A percentile compares a stretch with the other conserved stretches of the same genome.
These are phyloP conservation scores for Colletotrichum simmondsii DNA, from an alignment of 2,329 filamentous ascomycete species.

Conservation along the genomic window DNA sequence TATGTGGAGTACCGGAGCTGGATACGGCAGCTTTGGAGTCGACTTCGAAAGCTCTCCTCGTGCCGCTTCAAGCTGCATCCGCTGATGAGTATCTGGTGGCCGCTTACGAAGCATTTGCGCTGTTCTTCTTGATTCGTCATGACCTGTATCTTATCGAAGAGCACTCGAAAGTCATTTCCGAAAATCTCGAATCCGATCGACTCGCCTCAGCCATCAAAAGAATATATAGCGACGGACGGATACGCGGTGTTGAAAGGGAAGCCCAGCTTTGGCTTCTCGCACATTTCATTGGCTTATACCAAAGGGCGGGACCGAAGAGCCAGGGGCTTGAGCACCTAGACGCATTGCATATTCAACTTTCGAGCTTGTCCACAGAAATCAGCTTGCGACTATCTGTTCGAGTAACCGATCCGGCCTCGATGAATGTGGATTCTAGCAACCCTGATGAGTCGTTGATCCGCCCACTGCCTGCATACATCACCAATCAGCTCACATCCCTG, in stretches of 20 bases:
- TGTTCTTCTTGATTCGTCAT: conserved; percentile 49
- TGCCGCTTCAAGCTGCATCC: conserved; percentile 33
- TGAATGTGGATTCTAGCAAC: conserved; percentile 23
- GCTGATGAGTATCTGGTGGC: conserved; percentile 16
- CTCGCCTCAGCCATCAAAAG: conserved; percentile 56
- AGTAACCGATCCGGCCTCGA: conserved; percentile 9
- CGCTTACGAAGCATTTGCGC: conserved; percentile 50
- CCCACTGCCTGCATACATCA: conserved; percentile 66
- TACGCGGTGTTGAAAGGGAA: conserved; percentile 45
- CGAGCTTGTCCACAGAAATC: conserved; percentile 62
- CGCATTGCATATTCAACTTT: conserved; percentile 65
- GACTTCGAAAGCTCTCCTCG: conserved; percentile 36
- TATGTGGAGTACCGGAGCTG: conserved; percentile 39
- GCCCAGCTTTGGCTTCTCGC: conserved; percentile 73
- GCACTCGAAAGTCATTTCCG: conserved; percentile 49
- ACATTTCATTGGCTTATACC: conserved; percentile 71
- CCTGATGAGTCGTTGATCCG: conserved; percentile 43
- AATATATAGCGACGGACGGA: conserved; percentile 43
- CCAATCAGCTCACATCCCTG: conserved; percentile 74
- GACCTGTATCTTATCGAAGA: conserved; percentile 54
- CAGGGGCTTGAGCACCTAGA: conserved; percentile 57
- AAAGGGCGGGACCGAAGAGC: conserved; percentile 45
- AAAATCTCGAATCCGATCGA: conserved; percentile 48
- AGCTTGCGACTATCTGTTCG: conserved; percentile 52
- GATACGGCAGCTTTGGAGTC: conserved; percentile 31